These are phyloP conservation scores for Bonia amplexicaulis DNA, from an alignment of 176 grass and related monocot species.

Conservation along the genomic window DNA sequence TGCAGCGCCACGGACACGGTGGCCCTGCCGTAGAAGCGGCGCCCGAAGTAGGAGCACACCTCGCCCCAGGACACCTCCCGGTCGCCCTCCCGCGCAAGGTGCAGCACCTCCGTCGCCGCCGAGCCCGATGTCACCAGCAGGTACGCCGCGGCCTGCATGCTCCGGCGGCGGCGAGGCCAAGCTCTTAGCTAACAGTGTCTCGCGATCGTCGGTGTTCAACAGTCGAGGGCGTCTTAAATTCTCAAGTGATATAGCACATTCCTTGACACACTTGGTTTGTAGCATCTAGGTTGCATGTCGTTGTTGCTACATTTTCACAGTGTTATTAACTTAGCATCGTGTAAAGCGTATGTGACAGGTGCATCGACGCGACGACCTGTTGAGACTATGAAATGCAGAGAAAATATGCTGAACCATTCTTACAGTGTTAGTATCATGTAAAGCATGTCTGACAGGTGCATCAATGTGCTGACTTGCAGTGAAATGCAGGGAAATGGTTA, in stretches of 20 bases:
- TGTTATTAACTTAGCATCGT: background rate
- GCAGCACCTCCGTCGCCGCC: slow-evolving; percentile 72
- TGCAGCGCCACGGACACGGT: slow-evolving; percentile 70
- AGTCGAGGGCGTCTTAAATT: background rate
- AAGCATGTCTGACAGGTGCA: background rate
- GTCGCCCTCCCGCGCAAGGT: slow-evolving; percentile 63
- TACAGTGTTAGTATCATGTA: background rate
- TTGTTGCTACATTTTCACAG: background rate
- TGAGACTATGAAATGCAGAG: background rate
- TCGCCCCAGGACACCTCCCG: slow-evolving; percentile 77
- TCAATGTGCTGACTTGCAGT: background rate
- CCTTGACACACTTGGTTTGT: background rate
- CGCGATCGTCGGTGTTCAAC: background rate
- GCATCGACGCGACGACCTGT: background rate
- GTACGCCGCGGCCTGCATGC: slow-evolving; percentile 55
- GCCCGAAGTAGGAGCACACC: slow-evolving; percentile 88
- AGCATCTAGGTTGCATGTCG: background rate
- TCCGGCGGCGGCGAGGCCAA: background rate
- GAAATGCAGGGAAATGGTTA: background rate
- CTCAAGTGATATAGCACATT: background rate
- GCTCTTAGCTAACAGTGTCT: no score
- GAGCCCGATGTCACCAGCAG: slow-evolving; percentile 76
- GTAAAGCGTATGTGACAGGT: background rate
- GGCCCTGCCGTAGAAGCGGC: slow-evolving; percentile 56
- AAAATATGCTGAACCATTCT: background rate